Percentiles rank a stretch among this genome's conserved stretches.
Evolutionary conservation across 1,284 basidiomycete genomes (phyloP).

Genomic region (Sanghuangporus sanghuang): DNA sequence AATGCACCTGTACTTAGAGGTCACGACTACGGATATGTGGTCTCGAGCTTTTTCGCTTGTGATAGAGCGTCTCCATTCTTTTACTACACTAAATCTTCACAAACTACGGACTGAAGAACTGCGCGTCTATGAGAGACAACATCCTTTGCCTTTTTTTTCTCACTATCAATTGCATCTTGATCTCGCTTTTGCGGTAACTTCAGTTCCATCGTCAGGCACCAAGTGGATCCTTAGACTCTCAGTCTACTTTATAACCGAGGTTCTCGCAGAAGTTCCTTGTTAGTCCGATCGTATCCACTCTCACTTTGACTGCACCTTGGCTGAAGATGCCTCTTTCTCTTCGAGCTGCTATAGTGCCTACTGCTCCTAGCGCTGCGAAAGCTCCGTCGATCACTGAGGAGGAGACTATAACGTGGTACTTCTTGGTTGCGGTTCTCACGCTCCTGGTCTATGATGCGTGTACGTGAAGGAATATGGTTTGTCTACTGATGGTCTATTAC

Average conservation of each 20-base stretch:
- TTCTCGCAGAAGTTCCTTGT: neutral
- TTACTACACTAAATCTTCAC: neutral
- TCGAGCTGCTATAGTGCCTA: neutral
- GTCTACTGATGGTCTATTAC: neutral
- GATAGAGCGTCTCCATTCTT: neutral
- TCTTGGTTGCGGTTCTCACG: neutral
- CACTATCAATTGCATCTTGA: neutral
- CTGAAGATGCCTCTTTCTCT: neutral
- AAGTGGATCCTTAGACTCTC: neutral
- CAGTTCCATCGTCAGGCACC: neutral
- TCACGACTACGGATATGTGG: neutral
- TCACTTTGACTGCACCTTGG: neutral
- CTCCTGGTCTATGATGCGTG: conserved; percentile 1
- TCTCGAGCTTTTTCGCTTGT: neutral
- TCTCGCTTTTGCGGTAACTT: neutral
- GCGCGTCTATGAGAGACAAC: neutral
- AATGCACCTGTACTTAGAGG: neutral
- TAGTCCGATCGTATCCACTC: neutral
- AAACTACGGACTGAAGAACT: neutral
- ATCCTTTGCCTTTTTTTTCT: neutral
- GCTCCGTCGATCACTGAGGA: neutral
- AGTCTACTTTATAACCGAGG: neutral
- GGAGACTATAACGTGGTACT: neutral
- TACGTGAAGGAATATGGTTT: neutral
- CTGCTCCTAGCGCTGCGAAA: neutral